Percentiles rank a stretch among this genome's conserved stretches.
phyloP scores from a whole-genome alignment of 2,329 filamentous ascomycete genomes.

The Trichoderma citrinoviride region DNA sequence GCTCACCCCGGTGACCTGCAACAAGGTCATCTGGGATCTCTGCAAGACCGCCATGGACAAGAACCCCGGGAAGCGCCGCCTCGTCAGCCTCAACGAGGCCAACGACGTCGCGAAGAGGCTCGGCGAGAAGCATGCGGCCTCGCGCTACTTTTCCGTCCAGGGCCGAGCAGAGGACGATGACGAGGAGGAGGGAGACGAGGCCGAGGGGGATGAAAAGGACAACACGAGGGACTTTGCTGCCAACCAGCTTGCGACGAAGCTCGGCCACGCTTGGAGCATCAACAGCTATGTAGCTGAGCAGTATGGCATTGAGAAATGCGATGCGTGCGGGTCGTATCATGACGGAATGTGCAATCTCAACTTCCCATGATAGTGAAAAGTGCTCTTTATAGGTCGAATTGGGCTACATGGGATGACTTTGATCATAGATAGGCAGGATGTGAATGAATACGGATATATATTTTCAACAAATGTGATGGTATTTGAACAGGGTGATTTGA shows the following conservation, averaged over 20 bases:
- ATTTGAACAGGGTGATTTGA: not conserved
- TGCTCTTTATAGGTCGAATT: not conserved
- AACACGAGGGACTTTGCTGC: slow-evolving; percentile 35
- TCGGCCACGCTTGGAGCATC: slow-evolving; percentile 26
- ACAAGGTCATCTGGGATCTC: slow-evolving; percentile 36
- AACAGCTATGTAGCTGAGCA: slow-evolving; percentile 23
- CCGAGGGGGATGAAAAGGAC: slow-evolving; percentile 26
- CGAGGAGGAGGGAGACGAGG: slow-evolving; percentile 26
- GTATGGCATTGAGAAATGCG: slow-evolving; percentile 21
- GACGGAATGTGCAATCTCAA: not conserved
- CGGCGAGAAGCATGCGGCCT: slow-evolving; percentile 47
- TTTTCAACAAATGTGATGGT: not conserved
- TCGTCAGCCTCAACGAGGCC: slow-evolving; percentile 55
- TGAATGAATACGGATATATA: not conserved
- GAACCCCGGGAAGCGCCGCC: slow-evolving; percentile 42
- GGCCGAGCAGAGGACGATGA: slow-evolving; percentile 31
- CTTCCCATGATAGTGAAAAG: not conserved
- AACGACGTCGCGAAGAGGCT: slow-evolving; percentile 58
- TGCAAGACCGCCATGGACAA: slow-evolving; percentile 34
- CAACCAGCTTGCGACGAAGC: slow-evolving; percentile 24
- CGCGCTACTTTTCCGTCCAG: slow-evolving; percentile 39
- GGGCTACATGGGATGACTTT: not conserved
- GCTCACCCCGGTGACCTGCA: not conserved
- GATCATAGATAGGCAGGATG: not conserved
- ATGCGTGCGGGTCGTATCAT: slow-evolving; percentile 24